Evolutionary conservation across 257 asterid species (phyloP), one percentile per base, ranked within the genome.

Genomic region (Lycium ferocissimum): DNA sequence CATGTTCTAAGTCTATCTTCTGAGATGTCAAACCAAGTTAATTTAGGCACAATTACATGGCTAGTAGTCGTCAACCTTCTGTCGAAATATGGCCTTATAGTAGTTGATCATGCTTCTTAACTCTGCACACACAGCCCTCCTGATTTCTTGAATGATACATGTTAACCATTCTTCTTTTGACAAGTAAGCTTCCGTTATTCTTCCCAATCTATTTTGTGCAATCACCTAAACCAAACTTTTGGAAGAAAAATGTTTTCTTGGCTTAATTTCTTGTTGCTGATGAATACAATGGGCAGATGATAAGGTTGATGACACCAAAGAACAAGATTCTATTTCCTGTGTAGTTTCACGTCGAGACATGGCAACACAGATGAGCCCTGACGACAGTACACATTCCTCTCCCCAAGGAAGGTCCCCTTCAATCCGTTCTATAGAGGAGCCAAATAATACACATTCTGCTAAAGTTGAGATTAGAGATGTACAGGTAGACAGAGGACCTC

Each of bases 361-460:
- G 94, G 97, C 98, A 62, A 96, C 98, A 40, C 99, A 96, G 87
- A 96, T 96, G 98, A 96, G 98, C 90, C 98, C 97, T 0, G 92
- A 89, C 26, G 88, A 89, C 45, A 93, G 98, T 90, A 85, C 90
- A n/a, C 89, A 79, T 83, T 94, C 95, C 8, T 92, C 97, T 80
- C 86, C 94, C 62, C 86, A 84, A 83, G 93, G 87, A 66, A 88
- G 91, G 78, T 54, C 89, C 58, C 92, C 95, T 59, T 86, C 94
- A 8, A 18, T 85, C 76, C 91, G 90, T 40, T 75, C 89, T 51
- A 65, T 49, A 75, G 89, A 76, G 26, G 82, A 75, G 17, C 88
- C 69, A 2, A 58, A 85, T 83, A 83, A 26, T 26, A 33, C 87
- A 66, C 62, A 14, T 86, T 80, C 89, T 45, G 66, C 87, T 18